Base-by-base conservation (phyloP, 148 eudicot genomes). In the Chenopodium berlandieri region DNA sequence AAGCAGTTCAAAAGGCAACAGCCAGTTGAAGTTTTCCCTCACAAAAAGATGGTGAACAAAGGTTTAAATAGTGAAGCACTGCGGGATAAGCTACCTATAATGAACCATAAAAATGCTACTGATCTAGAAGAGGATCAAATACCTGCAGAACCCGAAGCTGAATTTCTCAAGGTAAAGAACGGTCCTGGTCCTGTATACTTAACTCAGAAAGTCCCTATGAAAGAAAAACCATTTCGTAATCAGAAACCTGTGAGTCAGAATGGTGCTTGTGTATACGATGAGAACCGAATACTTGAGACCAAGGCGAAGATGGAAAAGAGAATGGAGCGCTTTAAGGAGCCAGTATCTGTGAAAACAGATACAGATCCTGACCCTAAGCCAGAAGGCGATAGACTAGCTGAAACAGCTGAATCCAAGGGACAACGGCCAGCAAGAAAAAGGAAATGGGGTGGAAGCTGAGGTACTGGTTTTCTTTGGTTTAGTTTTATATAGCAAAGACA, bases 41-140 rank as follows among this genome's bases (percentile, higher is more conserved):
- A 71, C 9, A 82, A 25, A 54, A 54, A 25, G 44, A 46, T 14
- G 40, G 74, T 25, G 34, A 73, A 32, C 56, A 63, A 52, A 78
- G 50, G 31, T 72, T 30, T 5, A 16, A 64, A 56, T n/a, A 64
- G 37, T 22, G 79, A 83, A 74, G 48, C 34, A 52, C 54, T 40
- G 30, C 79, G 0, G 30, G 72, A 62, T 52, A 73, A 16, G 25
- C 12, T 47, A 37, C 52, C 73, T 64, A n/a, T 64, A 7, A 71
- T 4, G 52, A 78, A 32, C 40, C 70, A 67, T 3, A 52, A 34
- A 14, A 54, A 52, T 31, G 48, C 70, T 46, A 25, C 66, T 79
- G 82, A 79, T 79, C 86, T 83, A 31, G 86, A 83, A 83, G 82
- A 83, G 22, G 86, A 82, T 30, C 86, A 83, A 75, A 83, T 83